These are phyloP conservation scores for Lasiodiplodia hormozganensis DNA, from an alignment of 2,329 filamentous ascomycete species.

Conservation along the genomic window DNA sequence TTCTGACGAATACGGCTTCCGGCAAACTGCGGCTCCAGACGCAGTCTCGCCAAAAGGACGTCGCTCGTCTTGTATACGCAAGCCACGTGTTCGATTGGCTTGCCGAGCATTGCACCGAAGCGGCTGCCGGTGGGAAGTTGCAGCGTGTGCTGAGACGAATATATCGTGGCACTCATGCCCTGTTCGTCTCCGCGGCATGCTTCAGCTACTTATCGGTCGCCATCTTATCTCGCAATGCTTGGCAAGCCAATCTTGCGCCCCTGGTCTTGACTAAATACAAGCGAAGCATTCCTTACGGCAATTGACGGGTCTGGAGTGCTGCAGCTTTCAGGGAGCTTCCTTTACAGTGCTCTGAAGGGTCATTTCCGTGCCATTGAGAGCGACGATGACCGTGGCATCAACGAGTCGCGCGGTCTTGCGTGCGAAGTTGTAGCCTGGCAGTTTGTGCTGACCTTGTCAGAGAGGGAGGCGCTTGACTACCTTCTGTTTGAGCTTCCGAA, in stretches of 20 bases:
- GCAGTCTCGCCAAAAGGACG: background rate
- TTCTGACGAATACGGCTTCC: constrained; percentile 9
- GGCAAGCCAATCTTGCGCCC: background rate
- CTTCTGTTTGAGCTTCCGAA: constrained; percentile 74
- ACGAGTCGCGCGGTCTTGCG: constrained; percentile 72
- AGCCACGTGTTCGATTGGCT: background rate
- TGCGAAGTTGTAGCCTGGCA: constrained; percentile 85
- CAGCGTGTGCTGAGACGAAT: background rate
- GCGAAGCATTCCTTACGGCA: background rate
- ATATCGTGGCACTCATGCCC: background rate
- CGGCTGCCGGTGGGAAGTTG: background rate
- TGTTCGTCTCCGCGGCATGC: background rate
- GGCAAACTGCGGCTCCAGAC: constrained; percentile 13
- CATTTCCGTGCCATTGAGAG: constrained; percentile 71
- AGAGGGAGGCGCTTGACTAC: constrained; percentile 75
- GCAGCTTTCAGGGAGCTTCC: background rate
- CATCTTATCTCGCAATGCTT: background rate
- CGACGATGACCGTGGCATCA: constrained; percentile 67
- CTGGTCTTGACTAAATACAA: background rate
- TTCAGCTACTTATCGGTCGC: background rate
- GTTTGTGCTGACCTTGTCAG: constrained; percentile 73
- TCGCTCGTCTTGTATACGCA: background rate
- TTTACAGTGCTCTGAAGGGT: constrained; percentile 71
- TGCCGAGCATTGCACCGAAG: background rate
- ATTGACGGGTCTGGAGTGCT: background rate